Base-by-base conservation (phyloP, 2,329 filamentous ascomycete species). In the Fusarium virguliforme region DNA sequence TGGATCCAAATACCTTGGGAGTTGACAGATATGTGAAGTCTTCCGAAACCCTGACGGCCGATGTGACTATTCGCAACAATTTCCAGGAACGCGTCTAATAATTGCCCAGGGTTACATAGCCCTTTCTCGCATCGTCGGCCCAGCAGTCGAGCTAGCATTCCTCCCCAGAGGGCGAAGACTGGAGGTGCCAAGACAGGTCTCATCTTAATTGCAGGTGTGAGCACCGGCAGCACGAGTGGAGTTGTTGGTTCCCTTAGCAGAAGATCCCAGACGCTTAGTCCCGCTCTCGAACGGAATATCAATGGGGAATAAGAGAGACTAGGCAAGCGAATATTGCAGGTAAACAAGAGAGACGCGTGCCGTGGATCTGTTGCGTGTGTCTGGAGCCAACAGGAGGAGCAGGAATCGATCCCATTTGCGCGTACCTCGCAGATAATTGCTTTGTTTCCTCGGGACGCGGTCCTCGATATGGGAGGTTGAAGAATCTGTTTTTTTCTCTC, bases 121-220 rank as follows among this genome's bases (percentile, higher is more conserved):
- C 60, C 59, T 62, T 18, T 67, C 34, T 37, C 34, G 60, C 30
- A 32, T 62, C 48, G 34, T 37, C 35, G 46, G 43, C 43, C 46
- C 26, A 34, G 66, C 53, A 53, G 62, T 56, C 22, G 50, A 61
- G 40, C 54, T 70, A 81, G 73, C 75, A 77, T 72, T 70, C 64
- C 68, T 72, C 74, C 67, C 72, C 64, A 67, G 73, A 74, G 67
- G 34, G 56, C 1, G 51, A 65, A 37, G 34, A 76, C 41, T 66
- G 54, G 54, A 66, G 57, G 50, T 64, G 70, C 67, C 63, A 74
- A 75, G 71, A 70, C 61, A 68, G 58, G 73, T 72, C 74, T 76
- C 74, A 76, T 76, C 68, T 76, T 76, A 74, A 74, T 73, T 74
- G 71, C 65, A 65, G 65, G 57, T 50, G 62, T 59, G 58, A 72